phyloP scores from a whole-genome alignment of 179 eudicot species.

The Actinidia arguta region DNA sequence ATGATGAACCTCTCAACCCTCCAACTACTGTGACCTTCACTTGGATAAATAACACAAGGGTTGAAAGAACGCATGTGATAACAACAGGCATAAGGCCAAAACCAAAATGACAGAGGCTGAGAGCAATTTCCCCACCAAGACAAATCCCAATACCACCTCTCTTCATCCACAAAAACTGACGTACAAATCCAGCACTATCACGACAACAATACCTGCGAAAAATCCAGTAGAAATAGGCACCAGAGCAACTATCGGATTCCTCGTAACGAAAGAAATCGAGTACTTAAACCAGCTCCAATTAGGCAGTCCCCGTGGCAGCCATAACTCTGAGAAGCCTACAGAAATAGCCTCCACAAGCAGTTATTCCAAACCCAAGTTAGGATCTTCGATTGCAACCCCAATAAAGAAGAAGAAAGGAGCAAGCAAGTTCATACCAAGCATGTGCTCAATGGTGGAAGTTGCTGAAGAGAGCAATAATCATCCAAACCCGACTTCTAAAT shows the following conservation, averaged over 20 bases:
- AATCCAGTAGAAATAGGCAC: slow-evolving; percentile 58
- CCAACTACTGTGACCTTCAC: background rate
- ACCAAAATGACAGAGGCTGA: slow-evolving; percentile 29
- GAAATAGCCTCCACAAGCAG: background rate
- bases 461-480: slow-evolving; percentile 33
- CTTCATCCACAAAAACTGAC: slow-evolving; percentile 24
- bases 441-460: slow-evolving; percentile 43
- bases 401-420: slow-evolving; percentile 1
- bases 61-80: slow-evolving; percentile 21
- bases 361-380: background rate
- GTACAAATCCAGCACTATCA: slow-evolving; percentile 29
- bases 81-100: slow-evolving; percentile 10
- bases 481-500: slow-evolving; percentile 26
- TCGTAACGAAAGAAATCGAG: slow-evolving; percentile 59
- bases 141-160: slow-evolving; percentile 24
- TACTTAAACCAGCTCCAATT: slow-evolving; percentile 45
- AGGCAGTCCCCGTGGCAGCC: slow-evolving; percentile 34
- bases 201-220: slow-evolving; percentile 17
- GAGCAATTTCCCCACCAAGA: slow-evolving; percentile 27
- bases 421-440: slow-evolving; percentile 8
- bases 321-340: slow-evolving; percentile 3
- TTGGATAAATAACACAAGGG: slow-evolving; percentile 18
- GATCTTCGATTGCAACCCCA: background rate
- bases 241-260: slow-evolving; percentile 64
- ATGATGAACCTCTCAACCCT: slow-evolving; percentile 20